Base-by-base conservation (phyloP, 257 asterid species). In the Coffea eugenioides region DNA sequence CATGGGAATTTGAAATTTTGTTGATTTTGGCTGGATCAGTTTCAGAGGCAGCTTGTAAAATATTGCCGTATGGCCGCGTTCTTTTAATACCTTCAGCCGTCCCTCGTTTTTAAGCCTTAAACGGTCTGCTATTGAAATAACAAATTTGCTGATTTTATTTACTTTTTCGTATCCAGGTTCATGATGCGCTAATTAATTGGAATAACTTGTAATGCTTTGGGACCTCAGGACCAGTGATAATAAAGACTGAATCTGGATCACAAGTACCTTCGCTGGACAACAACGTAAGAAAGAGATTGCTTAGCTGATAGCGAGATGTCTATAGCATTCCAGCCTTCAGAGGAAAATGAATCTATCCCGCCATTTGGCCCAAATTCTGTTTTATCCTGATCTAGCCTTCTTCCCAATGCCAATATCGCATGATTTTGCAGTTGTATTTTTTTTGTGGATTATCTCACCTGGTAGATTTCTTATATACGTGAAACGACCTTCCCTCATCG, bases 141-240 rank as follows among this genome's bases (percentile, higher is more conserved):
- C 1, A 4, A 36, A 67, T 49, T 41, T 14, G 65, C 72, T 80
- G 73, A 83, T 52, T 8, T 27, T 16, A 31, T 51, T 11, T 39
- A 18, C 6, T 25, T 54, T 57, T 67, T 21, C 51, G 36, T 56
- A 39, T 83, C 77, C 82, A 76, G 83, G 80, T 46, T 80, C 77
- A 45, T 71, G 25, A 46, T 27, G 56, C 31, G 74, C 69, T 61
- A 67, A 66, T 61, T 70, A 31, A 45, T 21, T 79, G 61, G 34
- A 0, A 21, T 10, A 27, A 72, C 43, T 52, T 14, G 18, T 21
- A 39, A 39, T 64, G 43, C 66, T 18, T 74, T 69, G 73, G 66
- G 36, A 51, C 3, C 51, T 25, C 69, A 64, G 56, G 79, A 45
- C 67, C 27, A 70, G 64, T 20, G 43, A 61, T 21, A 5, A 71